Conservation (phyloP, 2,329 filamentous ascomycete species). For the Aureobasidium musti region DNA sequence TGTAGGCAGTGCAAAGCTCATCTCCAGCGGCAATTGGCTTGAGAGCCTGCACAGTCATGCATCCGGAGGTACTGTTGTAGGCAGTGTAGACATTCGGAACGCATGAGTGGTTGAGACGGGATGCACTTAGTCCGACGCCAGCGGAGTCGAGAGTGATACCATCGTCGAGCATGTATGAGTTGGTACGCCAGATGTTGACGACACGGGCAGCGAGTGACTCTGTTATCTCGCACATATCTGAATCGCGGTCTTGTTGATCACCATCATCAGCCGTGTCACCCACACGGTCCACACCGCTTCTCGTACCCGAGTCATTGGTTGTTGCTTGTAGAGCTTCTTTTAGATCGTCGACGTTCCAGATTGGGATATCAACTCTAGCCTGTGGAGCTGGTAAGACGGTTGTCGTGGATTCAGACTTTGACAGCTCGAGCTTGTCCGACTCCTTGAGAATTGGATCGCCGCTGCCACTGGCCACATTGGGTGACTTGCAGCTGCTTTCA, state of each 20-base stretch:
- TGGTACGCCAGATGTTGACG: conserved; percentile 24
- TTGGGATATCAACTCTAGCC: not conserved
- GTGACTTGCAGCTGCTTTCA: not conserved
- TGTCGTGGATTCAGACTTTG: conserved; percentile 2
- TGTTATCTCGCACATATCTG: not conserved
- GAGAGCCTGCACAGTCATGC: conserved; percentile 35
- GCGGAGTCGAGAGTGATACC: conserved; percentile 17
- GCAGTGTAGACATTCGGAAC: conserved; percentile 31
- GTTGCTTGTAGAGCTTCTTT: not conserved
- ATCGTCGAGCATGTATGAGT: conserved; percentile 17
- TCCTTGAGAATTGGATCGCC: not conserved
- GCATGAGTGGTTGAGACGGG: conserved; percentile 32
- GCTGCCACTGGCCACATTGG: not conserved
- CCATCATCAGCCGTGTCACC: not conserved
- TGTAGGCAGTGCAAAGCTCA: conserved; percentile 36
- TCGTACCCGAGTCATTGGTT: not conserved
- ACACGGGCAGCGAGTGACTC: conserved; percentile 6
- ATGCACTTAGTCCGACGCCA: conserved; percentile 20
- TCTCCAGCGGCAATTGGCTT: conserved; percentile 37
- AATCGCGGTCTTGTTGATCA: not conserved
- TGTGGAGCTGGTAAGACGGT: not conserved
- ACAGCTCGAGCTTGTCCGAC: not conserved
- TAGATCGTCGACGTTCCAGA: not conserved
- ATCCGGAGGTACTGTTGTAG: conserved; percentile 24
- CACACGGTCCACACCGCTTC: not conserved